Conservation (phyloP, 495 filamentous ascomycete genomes). For the Hypoxylon rickii region DNA sequence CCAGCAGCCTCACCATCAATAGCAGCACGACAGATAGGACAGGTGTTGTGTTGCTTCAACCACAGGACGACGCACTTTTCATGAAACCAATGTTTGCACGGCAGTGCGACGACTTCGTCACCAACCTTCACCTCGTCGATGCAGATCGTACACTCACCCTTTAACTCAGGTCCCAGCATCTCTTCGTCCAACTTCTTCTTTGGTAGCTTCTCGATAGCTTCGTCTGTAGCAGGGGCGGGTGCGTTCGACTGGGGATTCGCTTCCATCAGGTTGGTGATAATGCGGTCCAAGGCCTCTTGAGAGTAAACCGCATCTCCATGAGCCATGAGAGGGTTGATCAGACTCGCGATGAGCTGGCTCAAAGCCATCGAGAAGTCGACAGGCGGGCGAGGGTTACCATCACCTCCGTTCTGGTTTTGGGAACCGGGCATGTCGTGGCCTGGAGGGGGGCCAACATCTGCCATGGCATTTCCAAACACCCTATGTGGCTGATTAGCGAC, state of each 20-base stretch:
- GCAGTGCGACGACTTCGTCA: constrained; percentile 76
- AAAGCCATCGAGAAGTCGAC: constrained; percentile 38
- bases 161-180: constrained; percentile 64
- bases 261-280: constrained; percentile 88
- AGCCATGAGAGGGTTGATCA: constrained; percentile 63
- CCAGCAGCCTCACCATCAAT: constrained; percentile 56
- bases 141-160: constrained; percentile 87
- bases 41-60: constrained; percentile 87
- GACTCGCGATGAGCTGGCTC: constrained; percentile 49
- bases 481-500: constrained; percentile 12
- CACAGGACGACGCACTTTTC: constrained; percentile 75
- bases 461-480: constrained; percentile 26
- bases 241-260: constrained; percentile 74
- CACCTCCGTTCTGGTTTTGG: constrained; percentile 17
- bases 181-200: constrained; percentile 67
- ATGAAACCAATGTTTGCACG: constrained; percentile 94
- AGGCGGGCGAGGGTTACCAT: constrained; percentile 20
- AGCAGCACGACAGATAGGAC: constrained; percentile 81
- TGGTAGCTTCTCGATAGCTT: constrained; percentile 73
- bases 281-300: constrained; percentile 86
- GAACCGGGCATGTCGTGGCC: constrained; percentile 15
- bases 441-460: constrained; percentile 13
- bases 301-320: constrained; percentile 88
- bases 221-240: constrained; percentile 76
- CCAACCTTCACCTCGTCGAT: constrained; percentile 82